Evolutionary conservation across 2,329 filamentous ascomycete species (phyloP).

Genomic region (Aspergillus fijiensis): DNA sequence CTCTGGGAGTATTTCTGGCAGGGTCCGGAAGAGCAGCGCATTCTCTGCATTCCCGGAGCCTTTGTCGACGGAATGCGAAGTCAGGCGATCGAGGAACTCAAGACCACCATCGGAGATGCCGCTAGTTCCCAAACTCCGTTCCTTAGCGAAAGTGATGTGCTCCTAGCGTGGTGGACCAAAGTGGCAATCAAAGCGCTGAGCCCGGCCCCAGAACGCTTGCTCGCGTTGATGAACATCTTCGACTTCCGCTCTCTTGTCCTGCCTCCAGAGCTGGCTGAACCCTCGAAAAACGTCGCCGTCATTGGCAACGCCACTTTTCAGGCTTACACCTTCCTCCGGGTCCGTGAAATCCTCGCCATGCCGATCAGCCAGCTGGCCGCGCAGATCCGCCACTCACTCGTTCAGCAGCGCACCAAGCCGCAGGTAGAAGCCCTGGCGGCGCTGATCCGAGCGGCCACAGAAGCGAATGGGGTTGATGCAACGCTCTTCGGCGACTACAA

Average conservation of each 20-base stretch:
- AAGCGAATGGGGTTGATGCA: background rate
- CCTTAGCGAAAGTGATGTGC: constrained; percentile 49
- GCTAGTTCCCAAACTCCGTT: constrained; percentile 28
- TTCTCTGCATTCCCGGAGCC: constrained; percentile 42
- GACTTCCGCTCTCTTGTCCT: constrained; percentile 36
- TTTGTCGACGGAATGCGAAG: constrained; percentile 32
- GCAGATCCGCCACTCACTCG: constrained; percentile 12
- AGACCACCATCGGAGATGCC: constrained; percentile 5
- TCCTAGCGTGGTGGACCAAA: constrained; percentile 45
- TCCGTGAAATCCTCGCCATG: constrained; percentile 8
- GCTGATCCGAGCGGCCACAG: constrained; percentile 16
- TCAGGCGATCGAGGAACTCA: constrained; percentile 9
- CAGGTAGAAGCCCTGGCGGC: constrained; percentile 12
- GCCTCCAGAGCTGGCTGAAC: constrained; percentile 16
- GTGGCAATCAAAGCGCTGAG: constrained; percentile 20
- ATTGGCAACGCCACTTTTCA: constrained; percentile 20
- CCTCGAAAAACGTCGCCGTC: constrained; percentile 24
- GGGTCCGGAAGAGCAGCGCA: constrained; percentile 29
- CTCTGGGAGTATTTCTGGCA: constrained; percentile 10
- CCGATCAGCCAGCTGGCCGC: constrained; percentile 15
- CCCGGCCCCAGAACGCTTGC: constrained; percentile 24
- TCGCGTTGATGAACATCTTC: constrained; percentile 42
- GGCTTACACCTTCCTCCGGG: constrained; percentile 1
- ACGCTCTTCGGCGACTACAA: constrained; percentile 34
- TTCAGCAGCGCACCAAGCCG: constrained; percentile 10